phyloP scores from a whole-genome alignment of 768 basidiomycete species.

The Leccinum aurantiacum region DNA sequence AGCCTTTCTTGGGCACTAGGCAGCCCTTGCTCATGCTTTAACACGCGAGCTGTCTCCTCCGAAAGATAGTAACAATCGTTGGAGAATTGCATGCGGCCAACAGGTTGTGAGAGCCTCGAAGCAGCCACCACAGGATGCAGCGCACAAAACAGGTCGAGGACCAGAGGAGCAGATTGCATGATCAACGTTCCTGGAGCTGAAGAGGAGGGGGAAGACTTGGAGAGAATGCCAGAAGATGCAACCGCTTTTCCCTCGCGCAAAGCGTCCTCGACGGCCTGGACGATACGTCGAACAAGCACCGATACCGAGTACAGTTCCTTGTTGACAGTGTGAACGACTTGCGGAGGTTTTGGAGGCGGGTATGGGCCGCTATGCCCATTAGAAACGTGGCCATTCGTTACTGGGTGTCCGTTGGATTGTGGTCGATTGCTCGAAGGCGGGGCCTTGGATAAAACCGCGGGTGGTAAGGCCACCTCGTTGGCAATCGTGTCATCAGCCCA shows the following conservation, averaged over 20 bases:
- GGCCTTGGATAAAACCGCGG: slow-evolving; percentile 25
- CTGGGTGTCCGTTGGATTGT: slow-evolving; percentile 32
- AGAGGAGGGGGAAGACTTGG: slow-evolving; percentile 30
- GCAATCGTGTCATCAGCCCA: slow-evolving; percentile 53
- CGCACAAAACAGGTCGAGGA: slow-evolving; percentile 78
- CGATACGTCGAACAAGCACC: slow-evolving; percentile 50
- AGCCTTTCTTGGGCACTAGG: slow-evolving; percentile 45
- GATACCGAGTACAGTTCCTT: slow-evolving; percentile 64
- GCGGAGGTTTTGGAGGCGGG: slow-evolving; percentile 20
- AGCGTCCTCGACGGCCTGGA: slow-evolving; percentile 57
- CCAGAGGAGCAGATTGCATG: slow-evolving; percentile 57
- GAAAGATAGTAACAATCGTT: slow-evolving; percentile 79
- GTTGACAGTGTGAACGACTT: slow-evolving; percentile 10
- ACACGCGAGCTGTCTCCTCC: slow-evolving; percentile 40
- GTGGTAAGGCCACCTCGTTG: slow-evolving; percentile 29
- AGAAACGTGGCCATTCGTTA: slow-evolving; percentile 25
- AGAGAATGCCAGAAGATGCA: slow-evolving; percentile 53
- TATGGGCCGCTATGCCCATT: slow-evolving; percentile 15
- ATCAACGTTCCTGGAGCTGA: slow-evolving; percentile 54
- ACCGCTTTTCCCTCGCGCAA: slow-evolving; percentile 70
- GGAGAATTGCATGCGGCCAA: slow-evolving; percentile 67
- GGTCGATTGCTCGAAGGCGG: slow-evolving; percentile 47
- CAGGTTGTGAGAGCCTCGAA: slow-evolving; percentile 47
- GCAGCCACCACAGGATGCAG: slow-evolving; percentile 68
- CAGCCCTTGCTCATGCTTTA: slow-evolving; percentile 29